These are phyloP conservation scores for Aquilaria yunnanensis DNA, from an alignment of 345 rosid species.

Conservation along the genomic window DNA sequence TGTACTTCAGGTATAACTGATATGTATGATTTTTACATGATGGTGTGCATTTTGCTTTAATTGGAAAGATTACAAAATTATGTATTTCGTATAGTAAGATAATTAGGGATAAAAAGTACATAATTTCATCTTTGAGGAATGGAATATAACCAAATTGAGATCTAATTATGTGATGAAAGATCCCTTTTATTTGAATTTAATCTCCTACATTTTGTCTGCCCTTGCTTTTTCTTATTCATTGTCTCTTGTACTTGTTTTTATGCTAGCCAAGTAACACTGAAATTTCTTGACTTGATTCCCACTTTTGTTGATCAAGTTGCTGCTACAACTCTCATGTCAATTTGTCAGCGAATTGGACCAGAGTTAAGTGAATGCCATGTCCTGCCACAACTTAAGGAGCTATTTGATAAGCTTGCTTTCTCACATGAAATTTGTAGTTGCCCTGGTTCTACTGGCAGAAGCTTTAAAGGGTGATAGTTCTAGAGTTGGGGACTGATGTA, in stretches of 20 bases:
- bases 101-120: background rate
- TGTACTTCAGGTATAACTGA: conserved; percentile 64
- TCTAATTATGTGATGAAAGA: too few relatives aligned
- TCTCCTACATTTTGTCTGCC: background rate
- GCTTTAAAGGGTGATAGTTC: conserved; percentile 33
- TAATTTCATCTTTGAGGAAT: background rate
- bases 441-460: conserved; percentile 44
- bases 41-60: conserved; percentile 1
- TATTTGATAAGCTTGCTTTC: conserved; percentile 94
- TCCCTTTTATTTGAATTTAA: conserved; percentile 5
- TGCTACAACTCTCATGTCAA: conserved; percentile 57
- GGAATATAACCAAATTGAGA: too few relatives aligned
- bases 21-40: conserved; percentile 10
- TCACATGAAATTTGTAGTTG: conserved; percentile 49
- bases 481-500: conserved; percentile 31
- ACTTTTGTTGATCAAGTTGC: conserved; percentile 53
- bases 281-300: background rate
- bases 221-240: background rate
- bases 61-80: background rate
- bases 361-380: conserved; percentile 82
- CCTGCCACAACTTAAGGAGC: conserved; percentile 83
- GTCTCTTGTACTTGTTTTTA: conserved; percentile 3
- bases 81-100: too few relatives aligned
- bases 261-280: conserved; percentile 9
- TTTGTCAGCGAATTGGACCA: conserved; percentile 89